phyloP scores from a whole-genome alignment of 1,284 basidiomycete genomes.

The Garcileccinum viscosum region DNA sequence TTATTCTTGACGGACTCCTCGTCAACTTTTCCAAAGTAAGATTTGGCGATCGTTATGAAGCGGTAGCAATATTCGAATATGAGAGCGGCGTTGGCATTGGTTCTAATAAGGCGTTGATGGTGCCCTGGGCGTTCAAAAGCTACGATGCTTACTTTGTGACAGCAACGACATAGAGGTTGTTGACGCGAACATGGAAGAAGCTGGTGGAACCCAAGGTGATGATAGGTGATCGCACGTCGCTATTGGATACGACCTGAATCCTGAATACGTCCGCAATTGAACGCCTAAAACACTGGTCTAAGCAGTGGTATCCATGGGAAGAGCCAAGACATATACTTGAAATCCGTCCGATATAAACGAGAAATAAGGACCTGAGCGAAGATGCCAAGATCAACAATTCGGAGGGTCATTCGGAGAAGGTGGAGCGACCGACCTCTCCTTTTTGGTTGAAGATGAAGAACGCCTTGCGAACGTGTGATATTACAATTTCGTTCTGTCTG shows the following conservation, averaged over 20 bases:
- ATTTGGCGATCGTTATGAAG: slow-evolving; percentile 91
- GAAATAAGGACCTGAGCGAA: slow-evolving; percentile 85
- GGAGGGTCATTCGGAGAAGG: neutral
- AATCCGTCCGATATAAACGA: slow-evolving; percentile 88
- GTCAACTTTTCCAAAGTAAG: slow-evolving; percentile 97
- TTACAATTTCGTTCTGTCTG: neutral
- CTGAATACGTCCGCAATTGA: slow-evolving; percentile 98
- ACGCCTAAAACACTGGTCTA: slow-evolving; percentile 59
- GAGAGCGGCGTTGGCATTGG: slow-evolving; percentile 96
- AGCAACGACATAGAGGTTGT: slow-evolving; percentile 93
- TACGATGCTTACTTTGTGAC: slow-evolving; percentile 82
- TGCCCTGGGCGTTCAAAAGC: neutral
- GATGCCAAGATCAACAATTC: slow-evolving; percentile 16
- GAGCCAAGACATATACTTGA: slow-evolving; percentile 70
- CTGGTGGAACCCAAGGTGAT: slow-evolving; percentile 97
- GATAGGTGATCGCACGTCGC: slow-evolving; percentile 95
- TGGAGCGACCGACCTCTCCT: slow-evolving; percentile 76
- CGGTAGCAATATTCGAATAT: slow-evolving; percentile 98
- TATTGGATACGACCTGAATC: slow-evolving; percentile 98
- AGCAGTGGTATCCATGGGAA: neutral
- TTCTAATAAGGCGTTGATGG: slow-evolving; percentile 55
- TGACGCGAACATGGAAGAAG: slow-evolving; percentile 95
- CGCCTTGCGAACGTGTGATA: slow-evolving; percentile 59
- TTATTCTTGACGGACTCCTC: slow-evolving; percentile 99
- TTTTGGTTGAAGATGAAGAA: slow-evolving; percentile 99